Base-by-base conservation (phyloP, 192 early-diverging fungal species). In the Podila horticola region DNA sequence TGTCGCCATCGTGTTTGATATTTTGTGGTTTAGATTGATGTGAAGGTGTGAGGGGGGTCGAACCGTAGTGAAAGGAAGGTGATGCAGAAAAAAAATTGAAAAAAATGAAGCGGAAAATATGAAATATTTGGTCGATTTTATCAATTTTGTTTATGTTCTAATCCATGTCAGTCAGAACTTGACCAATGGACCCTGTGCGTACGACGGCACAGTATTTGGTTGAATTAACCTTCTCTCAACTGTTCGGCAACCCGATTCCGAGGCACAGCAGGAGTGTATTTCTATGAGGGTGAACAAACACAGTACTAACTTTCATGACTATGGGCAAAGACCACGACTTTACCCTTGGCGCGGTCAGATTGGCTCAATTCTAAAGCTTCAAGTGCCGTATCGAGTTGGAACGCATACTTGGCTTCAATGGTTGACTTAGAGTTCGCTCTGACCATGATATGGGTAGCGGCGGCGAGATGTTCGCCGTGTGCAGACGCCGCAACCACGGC, bases 211-310 rank as follows among this genome's bases (percentile, higher is more conserved):
- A n/a, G n/a, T n/a, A n/a, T n/a, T n/a, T n/a, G n/a, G n/a, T n/a
- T n/a, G n/a, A n/a, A n/a, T n/a, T n/a, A n/a, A n/a, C n/a, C n/a
- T 2, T 31, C 31, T 31, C 31, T n/a, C n/a, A n/a, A n/a, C n/a
- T 86, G 34, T 94, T 87, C 84, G 83, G 88, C 29, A 87, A 93
- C 41, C 91, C 94, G 22, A 94, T 94, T 74, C 88, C 86, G 17
- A n/a, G 92, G 92, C 26, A n/a, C 96, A 97, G 74, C 76, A 94
- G 61, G 96, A 97, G 76, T 62, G 28, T 62, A 30, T 8, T 10
- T 10, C 1, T 36, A 1, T 36, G 7, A 36, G 8, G 34, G 34
- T 1, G 0, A 36, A 36, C 8, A 36, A 10, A 11, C 2, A 4
- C 3, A 5, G 3, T 36, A 9, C 8, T 36, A 26, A 26, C 28